phyloP scores from a whole-genome alignment of 805 yeast genomes.

The Candida koratica region DNA sequence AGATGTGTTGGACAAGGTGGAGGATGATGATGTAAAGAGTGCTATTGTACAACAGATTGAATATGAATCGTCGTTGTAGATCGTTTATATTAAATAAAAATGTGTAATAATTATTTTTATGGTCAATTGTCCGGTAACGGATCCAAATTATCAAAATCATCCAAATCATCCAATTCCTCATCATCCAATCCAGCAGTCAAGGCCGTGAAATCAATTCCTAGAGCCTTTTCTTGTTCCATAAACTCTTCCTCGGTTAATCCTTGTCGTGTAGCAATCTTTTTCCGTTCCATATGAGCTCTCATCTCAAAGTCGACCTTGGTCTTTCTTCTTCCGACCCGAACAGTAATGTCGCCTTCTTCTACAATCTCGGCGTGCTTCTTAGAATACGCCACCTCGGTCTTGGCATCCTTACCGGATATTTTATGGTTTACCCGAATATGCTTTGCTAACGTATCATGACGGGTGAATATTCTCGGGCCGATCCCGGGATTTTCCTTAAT shows the following conservation, averaged over 20 bases:
- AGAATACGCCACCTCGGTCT: constrained; percentile 44
- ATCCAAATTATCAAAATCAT: constrained; percentile 6
- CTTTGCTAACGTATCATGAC: constrained; percentile 91
- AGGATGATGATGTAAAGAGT: constrained; percentile 26
- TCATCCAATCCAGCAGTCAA: constrained; percentile 11
- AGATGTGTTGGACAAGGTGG: constrained; percentile 22
- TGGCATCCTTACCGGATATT: constrained; percentile 45
- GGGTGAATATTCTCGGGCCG: constrained; percentile 76
- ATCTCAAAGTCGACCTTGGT: constrained; percentile 45
- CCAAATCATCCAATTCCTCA: constrained; percentile 8
- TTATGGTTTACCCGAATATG: constrained; percentile 60
- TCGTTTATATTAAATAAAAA: constrained; percentile 2
- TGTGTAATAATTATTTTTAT: not conserved
- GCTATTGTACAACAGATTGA: constrained; percentile 64
- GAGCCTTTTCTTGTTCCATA: constrained; percentile 12
- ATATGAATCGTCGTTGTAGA: constrained; percentile 33
- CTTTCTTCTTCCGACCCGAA: constrained; percentile 43
- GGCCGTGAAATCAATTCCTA: constrained; percentile 10
- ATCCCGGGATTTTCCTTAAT: constrained; percentile 58
- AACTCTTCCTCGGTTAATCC: constrained; percentile 11
- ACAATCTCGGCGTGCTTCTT: constrained; percentile 45
- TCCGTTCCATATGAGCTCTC: constrained; percentile 43
- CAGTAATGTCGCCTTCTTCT: constrained; percentile 47
- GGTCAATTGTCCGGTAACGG: constrained; percentile 3
- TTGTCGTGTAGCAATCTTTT: constrained; percentile 17